Base-by-base conservation (phyloP, 2,329 filamentous ascomycete genomes). In the Pseudocercospora vitis region DNA sequence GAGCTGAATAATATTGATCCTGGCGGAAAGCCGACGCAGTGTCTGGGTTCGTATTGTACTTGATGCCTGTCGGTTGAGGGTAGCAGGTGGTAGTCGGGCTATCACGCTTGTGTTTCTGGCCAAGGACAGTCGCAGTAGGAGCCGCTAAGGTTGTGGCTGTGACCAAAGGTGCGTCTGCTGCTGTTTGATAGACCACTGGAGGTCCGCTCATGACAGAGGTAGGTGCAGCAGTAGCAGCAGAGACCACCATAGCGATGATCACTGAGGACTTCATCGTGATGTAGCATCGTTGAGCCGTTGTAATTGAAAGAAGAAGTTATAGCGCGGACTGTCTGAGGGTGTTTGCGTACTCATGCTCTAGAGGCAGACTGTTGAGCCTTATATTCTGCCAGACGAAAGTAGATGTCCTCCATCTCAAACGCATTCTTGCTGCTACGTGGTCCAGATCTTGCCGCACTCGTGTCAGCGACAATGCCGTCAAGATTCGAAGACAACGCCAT, bases 101-200 rank as follows among this genome's bases (percentile, higher is more conserved):
- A 29, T 50, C 32, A 18, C 51, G 51, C 26, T 53, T 53, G 24
- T 21, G 21, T 29, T 48, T 48, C 11, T 8, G 24, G 11, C 35
- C 35, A 11, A 39, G 35, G 2, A 26, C 16, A 11, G 45, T 29
- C 11, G 51, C 23, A 3, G 51, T 37, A 19, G 46, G 39, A 28
- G 51, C 18, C 6, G 51, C 51, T 5, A 53, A 46, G 6, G 51
- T 53, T 21, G 51, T 53, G 4, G 51, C 51, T 23, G 51, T 53
- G 23, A 53, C 45, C 37, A 53, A 19, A 33, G 51, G 51, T 23
- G 51, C 51, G 28, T 45, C 39, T n/a, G 46, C n/a, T 32, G 51
- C 51, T 6, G 51, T 53, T 14, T 53, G 44, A 19, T 53, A 53
- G 45, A 53, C 51, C 8, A 53, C 51, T 18, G 51, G 51, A 42